Percentiles rank a stretch among this genome's conserved stretches.
These are phyloP conservation scores for Capronia americana DNA, from an alignment of 2,329 filamentous ascomycete species.

Conservation along the genomic window DNA sequence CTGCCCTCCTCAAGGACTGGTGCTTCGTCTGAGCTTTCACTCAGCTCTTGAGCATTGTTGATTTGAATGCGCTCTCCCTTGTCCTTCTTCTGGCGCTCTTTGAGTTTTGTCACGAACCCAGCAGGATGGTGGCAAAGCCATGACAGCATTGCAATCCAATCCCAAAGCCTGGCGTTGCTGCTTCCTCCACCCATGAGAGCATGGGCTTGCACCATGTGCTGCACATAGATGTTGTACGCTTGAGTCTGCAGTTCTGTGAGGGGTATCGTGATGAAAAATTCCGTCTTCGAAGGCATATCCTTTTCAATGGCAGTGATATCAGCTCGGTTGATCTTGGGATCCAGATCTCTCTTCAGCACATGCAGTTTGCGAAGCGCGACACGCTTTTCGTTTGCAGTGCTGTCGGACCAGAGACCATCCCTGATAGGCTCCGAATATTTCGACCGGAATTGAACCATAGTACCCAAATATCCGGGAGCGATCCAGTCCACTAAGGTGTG, in stretches of 20 bases:
- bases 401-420: slow-evolving; percentile 72
- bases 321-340: slow-evolving; percentile 77
- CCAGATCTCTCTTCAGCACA: slow-evolving; percentile 73
- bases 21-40: slow-evolving; percentile 23
- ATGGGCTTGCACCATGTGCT: slow-evolving; percentile 48
- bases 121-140: slow-evolving; percentile 66
- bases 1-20: slow-evolving; percentile 10
- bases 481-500: slow-evolving; percentile 89
- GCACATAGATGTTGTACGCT: slow-evolving; percentile 66
- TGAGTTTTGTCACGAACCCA: slow-evolving; percentile 59
- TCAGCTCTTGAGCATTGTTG: slow-evolving; percentile 1
- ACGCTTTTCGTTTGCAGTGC: slow-evolving; percentile 61
- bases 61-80: slow-evolving; percentile 32
- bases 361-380: slow-evolving; percentile 70
- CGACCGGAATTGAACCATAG: slow-evolving; percentile 68
- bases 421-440: slow-evolving; percentile 78
- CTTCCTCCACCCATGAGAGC: slow-evolving; percentile 35
- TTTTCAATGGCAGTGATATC: slow-evolving; percentile 71
- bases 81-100: slow-evolving; percentile 42
- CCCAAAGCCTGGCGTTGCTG: slow-evolving; percentile 56
- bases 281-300: slow-evolving; percentile 74
- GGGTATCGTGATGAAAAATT: slow-evolving; percentile 79
- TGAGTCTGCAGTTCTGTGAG: slow-evolving; percentile 69
- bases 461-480: slow-evolving; percentile 77
- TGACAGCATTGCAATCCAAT: slow-evolving; percentile 60